Evolutionary conservation across 345 rosid genomes (phyloP).

Genomic region (Ceriops tagal): DNA sequence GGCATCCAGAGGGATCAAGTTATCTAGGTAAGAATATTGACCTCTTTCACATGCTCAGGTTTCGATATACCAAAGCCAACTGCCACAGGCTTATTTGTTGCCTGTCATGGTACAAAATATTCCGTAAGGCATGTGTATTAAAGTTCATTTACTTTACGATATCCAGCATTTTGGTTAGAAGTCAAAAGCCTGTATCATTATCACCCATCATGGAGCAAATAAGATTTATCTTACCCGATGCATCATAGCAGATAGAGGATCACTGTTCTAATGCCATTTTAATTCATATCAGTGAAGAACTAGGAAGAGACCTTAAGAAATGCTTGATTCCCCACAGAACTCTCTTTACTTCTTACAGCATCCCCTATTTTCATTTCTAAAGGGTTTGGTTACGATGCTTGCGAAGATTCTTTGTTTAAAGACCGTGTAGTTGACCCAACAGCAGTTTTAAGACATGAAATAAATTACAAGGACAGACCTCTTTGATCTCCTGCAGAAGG

Average conservation of each 20-base stretch:
- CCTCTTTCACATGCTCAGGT: conserved; percentile 82
- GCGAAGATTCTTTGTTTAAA: too few species aligned
- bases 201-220: not conserved
- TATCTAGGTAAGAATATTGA: conserved; percentile 21
- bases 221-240: not conserved
- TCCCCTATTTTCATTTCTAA: not conserved
- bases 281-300: not conserved
- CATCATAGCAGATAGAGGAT: not conserved
- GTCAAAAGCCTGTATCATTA: not conserved
- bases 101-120: conserved; percentile 27
- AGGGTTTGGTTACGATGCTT: not conserved
- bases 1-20: not conserved
- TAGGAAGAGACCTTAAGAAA: not conserved
- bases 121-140: not conserved
- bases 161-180: not conserved
- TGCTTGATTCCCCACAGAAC: not conserved
- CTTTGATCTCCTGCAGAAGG: conserved; percentile 68
- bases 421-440: not conserved
- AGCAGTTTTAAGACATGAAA: not conserved
- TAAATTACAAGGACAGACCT: conserved; percentile 31
- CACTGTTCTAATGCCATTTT: not conserved
- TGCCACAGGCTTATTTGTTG: conserved; percentile 68
- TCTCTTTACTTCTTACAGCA: too few species aligned
- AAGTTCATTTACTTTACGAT: not conserved
- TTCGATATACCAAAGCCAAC: conserved; percentile 82